These are phyloP conservation scores for Astrephomene gubernaculifera DNA, from an alignment of 139 green algal genomes.

Conservation along the genomic window DNA sequence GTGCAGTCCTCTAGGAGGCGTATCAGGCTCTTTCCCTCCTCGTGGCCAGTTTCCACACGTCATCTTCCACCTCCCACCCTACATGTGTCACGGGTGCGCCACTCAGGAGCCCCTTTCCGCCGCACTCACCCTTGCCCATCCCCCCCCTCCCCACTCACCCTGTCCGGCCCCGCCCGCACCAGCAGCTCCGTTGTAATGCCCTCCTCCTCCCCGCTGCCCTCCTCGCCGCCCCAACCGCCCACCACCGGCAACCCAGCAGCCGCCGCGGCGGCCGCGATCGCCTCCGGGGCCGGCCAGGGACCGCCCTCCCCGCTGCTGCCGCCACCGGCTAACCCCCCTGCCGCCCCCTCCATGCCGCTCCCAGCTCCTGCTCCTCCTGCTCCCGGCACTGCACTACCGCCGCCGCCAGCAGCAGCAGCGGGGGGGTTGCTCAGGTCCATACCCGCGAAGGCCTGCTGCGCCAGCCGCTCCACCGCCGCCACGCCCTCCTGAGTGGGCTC, in stretches of 20 bases:
- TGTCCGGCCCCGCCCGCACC: slow-evolving; percentile 6
- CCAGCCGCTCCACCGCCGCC: slow-evolving; percentile 24
- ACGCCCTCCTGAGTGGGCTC: slow-evolving; percentile 10
- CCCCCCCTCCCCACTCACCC: not conserved
- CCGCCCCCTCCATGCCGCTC: too few species aligned
- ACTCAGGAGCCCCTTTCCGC: not conserved
- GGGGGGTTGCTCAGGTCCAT: not conserved
- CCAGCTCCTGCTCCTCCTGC: too few species aligned
- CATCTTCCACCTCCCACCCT: too few species aligned
- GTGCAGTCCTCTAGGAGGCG: too few species aligned
- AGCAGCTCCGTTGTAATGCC: slow-evolving; percentile 20
- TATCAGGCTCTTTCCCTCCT: too few species aligned
- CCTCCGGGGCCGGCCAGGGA: not conserved
- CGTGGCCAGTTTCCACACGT: too few species aligned
- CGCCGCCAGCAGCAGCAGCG: not conserved
- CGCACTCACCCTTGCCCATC: not conserved
- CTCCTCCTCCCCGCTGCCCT: slow-evolving; percentile 21
- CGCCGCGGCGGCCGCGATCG: too few species aligned
- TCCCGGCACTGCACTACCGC: too few species aligned
- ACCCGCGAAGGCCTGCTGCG: slow-evolving; percentile 17
- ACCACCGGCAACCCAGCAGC: not conserved
- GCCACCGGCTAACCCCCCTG: not conserved
- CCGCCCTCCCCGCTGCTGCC: too few species aligned
- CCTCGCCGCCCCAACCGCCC: slow-evolving; percentile 9
- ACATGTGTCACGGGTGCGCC: too few species aligned